Evolutionary conservation across 371 early-diverging fungal genomes (phyloP).

Genomic region (Globomyces sp.): DNA sequence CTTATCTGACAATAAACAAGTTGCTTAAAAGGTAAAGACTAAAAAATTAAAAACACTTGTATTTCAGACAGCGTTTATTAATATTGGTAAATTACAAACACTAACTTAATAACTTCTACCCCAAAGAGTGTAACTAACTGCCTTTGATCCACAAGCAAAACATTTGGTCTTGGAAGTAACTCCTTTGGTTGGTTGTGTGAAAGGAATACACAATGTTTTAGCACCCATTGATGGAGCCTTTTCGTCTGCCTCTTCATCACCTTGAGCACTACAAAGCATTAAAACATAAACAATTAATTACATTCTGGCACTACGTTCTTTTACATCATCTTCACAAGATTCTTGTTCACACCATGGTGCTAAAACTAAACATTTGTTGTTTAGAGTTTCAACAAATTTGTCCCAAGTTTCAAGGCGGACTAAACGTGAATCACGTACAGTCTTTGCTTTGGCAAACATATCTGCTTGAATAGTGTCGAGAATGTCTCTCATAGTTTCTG

Average conservation of each 20-base stretch:
- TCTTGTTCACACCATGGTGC: slow-evolving; percentile 97
- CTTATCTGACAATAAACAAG: too few species aligned
- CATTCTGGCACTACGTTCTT: slow-evolving; percentile 82
- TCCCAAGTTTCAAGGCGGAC: slow-evolving; percentile 82
- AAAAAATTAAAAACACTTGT: background rate
- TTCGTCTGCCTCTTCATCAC: slow-evolving; percentile 84
- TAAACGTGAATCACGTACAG: slow-evolving; percentile 74
- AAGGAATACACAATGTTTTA: slow-evolving; percentile 99
- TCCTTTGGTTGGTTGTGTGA: slow-evolving; percentile 71
- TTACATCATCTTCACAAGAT: slow-evolving; percentile 97
- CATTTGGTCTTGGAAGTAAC: slow-evolving; percentile 44
- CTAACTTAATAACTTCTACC: slow-evolving; percentile 60
- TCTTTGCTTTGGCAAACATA: slow-evolving; percentile 90
- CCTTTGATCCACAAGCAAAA: slow-evolving; percentile 54
- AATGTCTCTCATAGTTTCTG: slow-evolving; percentile 57
- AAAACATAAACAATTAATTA: slow-evolving; percentile 31
- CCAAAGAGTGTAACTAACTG: slow-evolving; percentile 52
- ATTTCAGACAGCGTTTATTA: background rate
- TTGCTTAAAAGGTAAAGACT: too few species aligned
- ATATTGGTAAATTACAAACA: background rate
- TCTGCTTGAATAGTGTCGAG: slow-evolving; percentile 88
- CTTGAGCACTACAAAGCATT: slow-evolving; percentile 42
- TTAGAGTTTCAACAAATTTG: slow-evolving; percentile 88
- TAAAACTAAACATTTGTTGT: slow-evolving; percentile 84
- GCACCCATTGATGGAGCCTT: slow-evolving; percentile 98